phyloP scores from a whole-genome alignment of 805 yeast species.

The Peterozyma xylosa region DNA sequence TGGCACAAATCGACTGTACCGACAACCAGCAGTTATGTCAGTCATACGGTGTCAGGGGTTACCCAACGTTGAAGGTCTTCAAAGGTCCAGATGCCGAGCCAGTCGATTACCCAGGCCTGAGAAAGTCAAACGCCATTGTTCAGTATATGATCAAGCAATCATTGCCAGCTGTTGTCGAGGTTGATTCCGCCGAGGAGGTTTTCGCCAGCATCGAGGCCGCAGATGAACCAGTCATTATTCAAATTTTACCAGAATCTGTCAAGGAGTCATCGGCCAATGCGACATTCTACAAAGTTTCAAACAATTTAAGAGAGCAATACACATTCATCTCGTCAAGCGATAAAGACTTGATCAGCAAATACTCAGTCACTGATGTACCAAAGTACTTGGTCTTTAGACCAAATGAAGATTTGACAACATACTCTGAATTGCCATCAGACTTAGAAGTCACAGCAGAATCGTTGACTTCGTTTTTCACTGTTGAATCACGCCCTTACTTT shows the following conservation, averaged over 20 bases:
- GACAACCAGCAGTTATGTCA: slow-evolving; percentile 67
- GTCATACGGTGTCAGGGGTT: slow-evolving; percentile 65
- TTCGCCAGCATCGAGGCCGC: slow-evolving; percentile 39
- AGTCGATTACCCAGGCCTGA: slow-evolving; percentile 75
- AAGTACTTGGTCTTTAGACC: slow-evolving; percentile 42
- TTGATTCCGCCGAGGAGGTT: slow-evolving; percentile 41
- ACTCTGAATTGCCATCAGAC: slow-evolving; percentile 26
- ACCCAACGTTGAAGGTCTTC: slow-evolving; percentile 78
- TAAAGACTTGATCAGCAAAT: slow-evolving; percentile 34
- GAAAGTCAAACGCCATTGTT: slow-evolving; percentile 73
- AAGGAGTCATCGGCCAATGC: slow-evolving; percentile 37
- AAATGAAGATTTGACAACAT: slow-evolving; percentile 36
- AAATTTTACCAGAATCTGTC: slow-evolving; percentile 33
- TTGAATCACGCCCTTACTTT: slow-evolving; percentile 72
- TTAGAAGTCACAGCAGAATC: slow-evolving; percentile 25
- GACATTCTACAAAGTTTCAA: slow-evolving; percentile 61
- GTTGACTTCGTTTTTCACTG: slow-evolving; percentile 40
- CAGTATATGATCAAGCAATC: slow-evolving; percentile 76
- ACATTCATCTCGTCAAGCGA: slow-evolving; percentile 50
- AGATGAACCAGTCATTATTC: slow-evolving; percentile 50
- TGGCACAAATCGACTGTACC: slow-evolving; percentile 85
- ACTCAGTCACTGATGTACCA: slow-evolving; percentile 29
- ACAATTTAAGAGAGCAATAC: slow-evolving; percentile 52
- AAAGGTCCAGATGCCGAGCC: slow-evolving; percentile 41
- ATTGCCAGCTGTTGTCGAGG: slow-evolving; percentile 61